Conservation (phyloP, 208 protist genomes). For the Trypanosoma mega region DNA sequence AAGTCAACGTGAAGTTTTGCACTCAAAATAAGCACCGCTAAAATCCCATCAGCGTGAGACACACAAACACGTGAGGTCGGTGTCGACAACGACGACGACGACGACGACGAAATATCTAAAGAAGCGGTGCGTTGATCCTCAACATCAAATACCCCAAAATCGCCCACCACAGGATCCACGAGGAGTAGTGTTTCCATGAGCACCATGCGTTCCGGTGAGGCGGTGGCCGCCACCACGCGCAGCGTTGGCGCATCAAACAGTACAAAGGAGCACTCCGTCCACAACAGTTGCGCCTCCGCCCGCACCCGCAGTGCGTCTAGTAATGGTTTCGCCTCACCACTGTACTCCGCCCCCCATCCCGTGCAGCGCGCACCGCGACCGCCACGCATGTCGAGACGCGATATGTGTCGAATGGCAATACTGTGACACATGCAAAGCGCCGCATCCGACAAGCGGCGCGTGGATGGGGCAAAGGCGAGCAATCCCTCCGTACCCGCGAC, state of each 20-base stretch:
- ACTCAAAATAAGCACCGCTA: not conserved
- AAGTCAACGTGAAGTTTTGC: too few relatives aligned
- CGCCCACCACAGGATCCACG: conserved; percentile 13
- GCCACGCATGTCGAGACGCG: not conserved
- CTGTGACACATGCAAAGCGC: conserved; percentile 20
- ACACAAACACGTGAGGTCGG: not conserved
- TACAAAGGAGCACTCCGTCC: conserved; percentile 21
- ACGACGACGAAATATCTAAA: too few relatives aligned
- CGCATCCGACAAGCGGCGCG: not conserved
- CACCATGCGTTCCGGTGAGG: not conserved
- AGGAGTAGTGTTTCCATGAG: conserved; percentile 17
- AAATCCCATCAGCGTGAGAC: not conserved
- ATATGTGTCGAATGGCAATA: conserved; percentile 17
- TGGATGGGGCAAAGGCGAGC: conserved; percentile 19
- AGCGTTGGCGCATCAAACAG: conserved; percentile 18
- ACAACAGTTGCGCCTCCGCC: conserved; percentile 14
- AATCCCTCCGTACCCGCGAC: conserved; percentile 13
- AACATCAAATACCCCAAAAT: conserved; percentile 15
- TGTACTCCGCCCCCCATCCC: conserved; percentile 22
- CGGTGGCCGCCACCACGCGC: conserved; percentile 20
- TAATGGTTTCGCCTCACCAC: not conserved
- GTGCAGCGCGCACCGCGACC: not conserved
- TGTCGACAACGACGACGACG: too few relatives aligned
- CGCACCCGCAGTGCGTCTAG: not conserved
- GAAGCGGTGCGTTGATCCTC: not conserved